These are phyloP conservation scores for Penicillium soppii DNA, from an alignment of 495 filamentous ascomycete species.

Conservation along the genomic window DNA sequence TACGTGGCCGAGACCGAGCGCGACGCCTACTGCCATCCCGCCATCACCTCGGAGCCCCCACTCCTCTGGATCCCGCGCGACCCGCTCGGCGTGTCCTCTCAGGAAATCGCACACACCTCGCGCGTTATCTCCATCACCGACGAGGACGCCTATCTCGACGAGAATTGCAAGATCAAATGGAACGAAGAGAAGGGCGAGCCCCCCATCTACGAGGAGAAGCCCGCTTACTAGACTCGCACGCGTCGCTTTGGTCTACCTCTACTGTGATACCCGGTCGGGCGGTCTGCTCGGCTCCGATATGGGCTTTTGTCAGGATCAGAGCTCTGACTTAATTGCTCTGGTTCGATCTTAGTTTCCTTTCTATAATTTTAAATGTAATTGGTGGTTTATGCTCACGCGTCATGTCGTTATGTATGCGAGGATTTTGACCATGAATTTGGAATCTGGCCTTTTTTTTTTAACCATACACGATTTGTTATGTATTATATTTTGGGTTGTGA, in stretches of 20 bases:
- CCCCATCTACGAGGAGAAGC: conserved; percentile 77
- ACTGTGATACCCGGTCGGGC: conserved; percentile 25
- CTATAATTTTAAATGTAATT: conserved; percentile 7
- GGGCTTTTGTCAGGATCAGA: conserved; percentile 12
- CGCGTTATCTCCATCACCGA: conserved; percentile 78
- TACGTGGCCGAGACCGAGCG: conserved; percentile 62
- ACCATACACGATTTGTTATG: no score
- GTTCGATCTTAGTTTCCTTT: conserved; percentile 1
- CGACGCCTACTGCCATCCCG: conserved; percentile 77
- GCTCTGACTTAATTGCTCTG: background rate
- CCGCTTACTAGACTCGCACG: conserved; percentile 52
- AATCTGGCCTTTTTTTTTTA: no score
- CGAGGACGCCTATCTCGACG: conserved; percentile 76
- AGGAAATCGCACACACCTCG: conserved; percentile 72
- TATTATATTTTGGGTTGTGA: no score
- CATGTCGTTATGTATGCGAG: background rate
- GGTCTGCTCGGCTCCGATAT: conserved; percentile 11
- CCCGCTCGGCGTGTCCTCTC: conserved; percentile 67
- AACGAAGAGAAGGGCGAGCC: conserved; percentile 67
- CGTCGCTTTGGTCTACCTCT: no score
- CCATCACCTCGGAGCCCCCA: conserved; percentile 61
- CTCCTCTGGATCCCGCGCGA: conserved; percentile 86
- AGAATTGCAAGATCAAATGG: conserved; percentile 78
- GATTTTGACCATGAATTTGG: background rate
- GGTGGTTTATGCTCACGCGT: background rate